Evolutionary conservation across 768 basidiomycete species (phyloP).

Genomic region (Tricholoma sp.): DNA sequence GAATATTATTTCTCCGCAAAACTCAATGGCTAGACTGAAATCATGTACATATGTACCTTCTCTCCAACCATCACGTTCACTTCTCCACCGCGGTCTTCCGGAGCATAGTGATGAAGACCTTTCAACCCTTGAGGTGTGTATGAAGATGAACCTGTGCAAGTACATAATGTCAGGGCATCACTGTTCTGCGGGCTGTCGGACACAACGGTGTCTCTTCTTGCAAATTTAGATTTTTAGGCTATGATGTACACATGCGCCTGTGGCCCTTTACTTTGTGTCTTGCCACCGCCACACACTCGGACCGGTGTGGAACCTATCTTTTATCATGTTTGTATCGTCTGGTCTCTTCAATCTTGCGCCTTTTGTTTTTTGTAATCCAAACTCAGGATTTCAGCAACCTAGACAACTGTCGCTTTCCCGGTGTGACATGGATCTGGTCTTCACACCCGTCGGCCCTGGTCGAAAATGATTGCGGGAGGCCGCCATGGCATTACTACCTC

Average conservation of each 20-base stretch:
- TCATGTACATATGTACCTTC: too few species aligned
- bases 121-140: neutral
- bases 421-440: neutral
- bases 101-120: neutral
- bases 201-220: neutral
- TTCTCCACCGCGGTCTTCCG: neutral
- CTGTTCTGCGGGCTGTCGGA: neutral
- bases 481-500: neutral
- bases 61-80: neutral
- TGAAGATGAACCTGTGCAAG: neutral
- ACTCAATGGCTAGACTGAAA: too few species aligned
- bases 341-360: neutral
- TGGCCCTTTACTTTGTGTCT: neutral
- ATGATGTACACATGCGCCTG: neutral
- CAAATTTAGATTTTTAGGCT: neutral
- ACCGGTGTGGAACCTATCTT: neutral
- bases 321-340: too few species aligned
- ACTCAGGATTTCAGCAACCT: neutral
- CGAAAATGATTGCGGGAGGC: neutral
- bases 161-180: neutral
- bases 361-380: neutral
- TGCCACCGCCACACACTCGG: neutral
- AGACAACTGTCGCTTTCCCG: neutral
- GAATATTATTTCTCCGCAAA: too few species aligned
- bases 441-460: neutral